These are phyloP conservation scores for Coemansia sp. DNA, from an alignment of 192 early-diverging fungal genomes.

Conservation along the genomic window DNA sequence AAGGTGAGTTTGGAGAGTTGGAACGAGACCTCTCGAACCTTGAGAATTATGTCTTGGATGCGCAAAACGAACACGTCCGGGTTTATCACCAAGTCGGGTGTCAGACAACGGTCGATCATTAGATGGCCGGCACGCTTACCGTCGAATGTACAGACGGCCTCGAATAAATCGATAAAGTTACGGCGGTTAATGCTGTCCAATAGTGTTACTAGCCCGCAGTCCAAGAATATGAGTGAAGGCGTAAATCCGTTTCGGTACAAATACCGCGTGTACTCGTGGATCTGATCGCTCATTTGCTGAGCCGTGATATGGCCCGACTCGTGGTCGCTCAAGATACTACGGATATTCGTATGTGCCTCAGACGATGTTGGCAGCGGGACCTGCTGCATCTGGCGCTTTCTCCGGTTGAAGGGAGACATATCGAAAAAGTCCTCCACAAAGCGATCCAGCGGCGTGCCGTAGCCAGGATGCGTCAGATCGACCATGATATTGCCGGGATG, in stretches of 20 bases:
- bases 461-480: constrained; percentile 69
- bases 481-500: constrained; percentile 96
- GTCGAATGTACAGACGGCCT: constrained; percentile 84
- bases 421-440: constrained; percentile 55
- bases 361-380: constrained; percentile 20
- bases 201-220: constrained; percentile 87
- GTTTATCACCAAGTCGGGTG: constrained; percentile 71
- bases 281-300: constrained; percentile 13
- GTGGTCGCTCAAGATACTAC: constrained; percentile 23
- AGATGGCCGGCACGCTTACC: constrained; percentile 79
- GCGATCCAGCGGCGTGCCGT: constrained; percentile 57
- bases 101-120: constrained; percentile 85
- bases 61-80: constrained; percentile 77
- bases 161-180: constrained; percentile 93
- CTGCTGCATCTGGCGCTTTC: constrained; percentile 10
- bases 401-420: constrained; percentile 46
- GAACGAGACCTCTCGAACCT: constrained; percentile 70
- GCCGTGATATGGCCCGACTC: constrained; percentile 21
- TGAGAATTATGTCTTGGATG: constrained; percentile 80
- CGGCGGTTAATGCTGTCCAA: constrained; percentile 72
- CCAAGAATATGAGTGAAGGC: constrained; percentile 82
- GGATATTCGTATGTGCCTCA: constrained; percentile 38
- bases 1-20: constrained; percentile 82
- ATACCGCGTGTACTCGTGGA: constrained; percentile 36
- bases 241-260: constrained; percentile 72